phyloP scores from a whole-genome alignment of 257 asterid genomes.

The Solanum chmielewskii region DNA sequence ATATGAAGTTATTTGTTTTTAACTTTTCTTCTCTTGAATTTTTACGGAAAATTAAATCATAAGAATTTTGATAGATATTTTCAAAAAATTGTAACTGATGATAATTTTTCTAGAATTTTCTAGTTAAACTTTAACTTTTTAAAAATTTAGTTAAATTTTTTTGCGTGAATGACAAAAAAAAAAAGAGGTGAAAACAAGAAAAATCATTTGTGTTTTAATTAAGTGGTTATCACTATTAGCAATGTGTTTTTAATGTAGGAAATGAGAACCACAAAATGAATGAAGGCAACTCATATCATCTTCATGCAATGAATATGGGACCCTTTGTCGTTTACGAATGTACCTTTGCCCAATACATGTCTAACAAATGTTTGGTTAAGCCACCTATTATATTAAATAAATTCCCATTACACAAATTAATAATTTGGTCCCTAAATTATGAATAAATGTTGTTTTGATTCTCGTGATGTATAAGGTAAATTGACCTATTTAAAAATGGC shows the following conservation, averaged over 20 bases:
- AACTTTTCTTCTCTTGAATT: not conserved
- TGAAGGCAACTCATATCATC: not conserved
- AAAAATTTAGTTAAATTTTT: no score
- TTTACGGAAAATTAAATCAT: not conserved
- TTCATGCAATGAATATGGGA: not conserved
- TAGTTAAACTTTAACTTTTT: no score
- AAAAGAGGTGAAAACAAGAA: no score
- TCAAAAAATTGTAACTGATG: no score
- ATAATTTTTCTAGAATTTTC: not conserved
- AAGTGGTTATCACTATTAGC: not conserved
- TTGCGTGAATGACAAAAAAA: no score
- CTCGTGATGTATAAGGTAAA: not conserved
- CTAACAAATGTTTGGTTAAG: not conserved
- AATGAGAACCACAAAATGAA: not conserved
- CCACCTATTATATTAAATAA: not conserved
- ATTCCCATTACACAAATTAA: not conserved
- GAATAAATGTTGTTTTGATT: not conserved
- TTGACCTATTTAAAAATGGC: not conserved
- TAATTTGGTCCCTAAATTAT: not conserved
- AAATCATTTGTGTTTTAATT: not conserved
- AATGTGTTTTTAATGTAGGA: not conserved
- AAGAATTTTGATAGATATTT: no score
- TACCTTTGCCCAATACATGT: not conserved
- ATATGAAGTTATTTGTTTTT: not conserved
- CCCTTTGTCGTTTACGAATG: not conserved